Evolutionary conservation across 257 asterid species (phyloP).

Genomic region (Penstemon newberryi): DNA sequence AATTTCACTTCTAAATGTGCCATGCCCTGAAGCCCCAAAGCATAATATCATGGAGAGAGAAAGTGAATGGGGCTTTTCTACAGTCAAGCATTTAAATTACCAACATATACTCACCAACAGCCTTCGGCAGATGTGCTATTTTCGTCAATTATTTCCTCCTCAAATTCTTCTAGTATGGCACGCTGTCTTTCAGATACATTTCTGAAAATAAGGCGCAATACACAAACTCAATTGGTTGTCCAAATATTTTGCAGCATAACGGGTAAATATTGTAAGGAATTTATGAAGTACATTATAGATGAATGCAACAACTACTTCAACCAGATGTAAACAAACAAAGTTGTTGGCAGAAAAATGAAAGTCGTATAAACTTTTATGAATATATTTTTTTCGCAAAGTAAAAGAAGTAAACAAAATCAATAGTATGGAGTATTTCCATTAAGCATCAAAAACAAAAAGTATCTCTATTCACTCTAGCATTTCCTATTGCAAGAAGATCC

Average conservation of each 20-base stretch:
- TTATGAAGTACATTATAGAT: neutral
- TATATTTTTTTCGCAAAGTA: too few species aligned
- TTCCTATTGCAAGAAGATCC: neutral
- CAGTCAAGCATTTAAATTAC: constrained; percentile 7
- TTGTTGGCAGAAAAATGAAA: neutral
- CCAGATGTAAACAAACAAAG: neutral
- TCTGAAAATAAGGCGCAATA: constrained; percentile 38
- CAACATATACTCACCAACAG: constrained; percentile 55
- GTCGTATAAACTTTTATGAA: neutral
- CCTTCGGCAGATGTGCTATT: constrained; percentile 43
- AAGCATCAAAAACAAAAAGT: too few species aligned
- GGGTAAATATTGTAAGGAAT: neutral
- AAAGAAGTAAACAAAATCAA: too few species aligned
- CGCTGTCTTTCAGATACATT: constrained; percentile 65
- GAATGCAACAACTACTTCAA: neutral
- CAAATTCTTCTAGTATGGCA: constrained; percentile 83
- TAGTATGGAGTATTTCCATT: too few species aligned
- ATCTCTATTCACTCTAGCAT: neutral
- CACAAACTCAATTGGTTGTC: constrained; percentile 1
- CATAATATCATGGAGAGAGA: neutral
- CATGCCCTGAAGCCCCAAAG: neutral
- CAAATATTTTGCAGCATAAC: constrained; percentile 20
- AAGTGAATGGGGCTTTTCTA: neutral
- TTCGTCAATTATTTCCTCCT: constrained; percentile 56
- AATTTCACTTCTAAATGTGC: constrained; percentile 1